Percentiles rank a stretch among this genome's conserved stretches.
These are phyloP conservation scores for Boletus pseudo-olivaceus DNA, from an alignment of 768 basidiomycete species.

Conservation along the genomic window DNA sequence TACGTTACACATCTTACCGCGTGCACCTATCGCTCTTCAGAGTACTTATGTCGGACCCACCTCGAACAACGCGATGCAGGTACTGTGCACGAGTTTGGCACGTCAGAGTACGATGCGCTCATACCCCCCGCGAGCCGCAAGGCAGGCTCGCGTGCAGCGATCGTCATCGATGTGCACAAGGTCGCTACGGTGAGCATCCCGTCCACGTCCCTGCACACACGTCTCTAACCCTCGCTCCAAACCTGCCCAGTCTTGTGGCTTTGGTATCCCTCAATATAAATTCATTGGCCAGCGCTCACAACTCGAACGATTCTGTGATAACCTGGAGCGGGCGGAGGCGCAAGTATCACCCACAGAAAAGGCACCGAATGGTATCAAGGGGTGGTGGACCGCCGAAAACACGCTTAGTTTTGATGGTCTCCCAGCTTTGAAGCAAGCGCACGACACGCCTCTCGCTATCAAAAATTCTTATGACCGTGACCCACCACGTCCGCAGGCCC, in stretches of 20 bases:
- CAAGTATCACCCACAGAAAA: conserved; percentile 13
- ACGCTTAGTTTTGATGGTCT: conserved; percentile 53
- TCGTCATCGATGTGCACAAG: conserved; percentile 59
- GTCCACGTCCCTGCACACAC: not conserved
- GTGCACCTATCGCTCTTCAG: not conserved
- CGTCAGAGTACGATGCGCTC: conserved; percentile 53
- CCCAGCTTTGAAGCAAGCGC: conserved; percentile 41
- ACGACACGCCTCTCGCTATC: conserved; percentile 9
- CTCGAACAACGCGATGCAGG: conserved; percentile 33
- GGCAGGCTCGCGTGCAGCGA: conserved; percentile 57
- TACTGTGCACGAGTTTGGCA: conserved; percentile 58
- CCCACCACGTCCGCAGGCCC: not conserved
- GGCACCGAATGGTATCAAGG: conserved; percentile 44
- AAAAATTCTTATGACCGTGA: conserved; percentile 23
- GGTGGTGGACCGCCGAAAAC: conserved; percentile 55
- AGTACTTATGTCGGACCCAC: not conserved
- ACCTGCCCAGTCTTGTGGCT: conserved; percentile 61
- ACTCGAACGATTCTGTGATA: conserved; percentile 44
- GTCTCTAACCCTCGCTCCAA: not conserved
- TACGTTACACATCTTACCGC: conserved; percentile 18
- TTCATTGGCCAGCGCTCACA: conserved; percentile 54
- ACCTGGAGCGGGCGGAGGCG: conserved; percentile 43
- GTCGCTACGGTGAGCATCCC: conserved; percentile 42
- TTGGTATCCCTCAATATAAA: conserved; percentile 56
- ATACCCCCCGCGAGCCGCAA: conserved; percentile 45